Conservation (phyloP, 2,329 filamentous ascomycete genomes). For the Colletotrichum sansevieriae region DNA sequence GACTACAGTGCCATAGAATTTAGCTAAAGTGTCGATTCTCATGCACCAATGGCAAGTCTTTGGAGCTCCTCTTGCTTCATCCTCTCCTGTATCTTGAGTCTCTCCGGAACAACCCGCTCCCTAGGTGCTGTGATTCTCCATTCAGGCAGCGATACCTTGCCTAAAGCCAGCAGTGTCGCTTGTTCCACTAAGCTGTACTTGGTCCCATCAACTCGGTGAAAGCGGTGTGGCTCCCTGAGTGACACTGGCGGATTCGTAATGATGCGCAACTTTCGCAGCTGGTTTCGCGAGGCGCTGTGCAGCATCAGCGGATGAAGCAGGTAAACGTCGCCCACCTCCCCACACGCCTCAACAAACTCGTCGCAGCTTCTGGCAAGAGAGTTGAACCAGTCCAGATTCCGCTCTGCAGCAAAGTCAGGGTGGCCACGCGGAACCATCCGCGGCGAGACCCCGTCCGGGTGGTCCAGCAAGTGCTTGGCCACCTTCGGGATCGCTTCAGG, state of each 20-base stretch:
- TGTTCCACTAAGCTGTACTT: conserved; percentile 68
- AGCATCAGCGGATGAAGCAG: conserved; percentile 72
- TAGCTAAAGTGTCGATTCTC: background rate
- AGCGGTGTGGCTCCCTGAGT: conserved; percentile 64
- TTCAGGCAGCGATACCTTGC: conserved; percentile 59
- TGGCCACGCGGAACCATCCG: conserved; percentile 71
- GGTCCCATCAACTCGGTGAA: conserved; percentile 59
- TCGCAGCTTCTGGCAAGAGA: conserved; percentile 54
- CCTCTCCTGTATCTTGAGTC: conserved; percentile 47
- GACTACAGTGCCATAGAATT: too few relatives aligned
- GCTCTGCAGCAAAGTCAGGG: conserved; percentile 57
- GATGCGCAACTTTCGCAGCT: conserved; percentile 45
- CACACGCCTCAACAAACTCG: conserved; percentile 67
- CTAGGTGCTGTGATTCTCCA: conserved; percentile 66
- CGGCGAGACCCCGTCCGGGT: conserved; percentile 76
- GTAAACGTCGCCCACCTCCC: conserved; percentile 68
- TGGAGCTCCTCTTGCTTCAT: conserved; percentile 52
- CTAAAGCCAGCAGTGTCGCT: conserved; percentile 65
- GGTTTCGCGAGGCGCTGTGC: conserved; percentile 62
- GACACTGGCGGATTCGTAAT: conserved; percentile 56
- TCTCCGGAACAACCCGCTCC: conserved; percentile 61
- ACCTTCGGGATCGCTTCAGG: conserved; percentile 69
- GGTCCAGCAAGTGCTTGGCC: conserved; percentile 68
- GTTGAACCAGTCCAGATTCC: conserved; percentile 61
- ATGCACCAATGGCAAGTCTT: conserved; percentile 52